Base-by-base conservation (phyloP, 352 stramenopile genomes). In the Phytophthora colocasiae region DNA sequence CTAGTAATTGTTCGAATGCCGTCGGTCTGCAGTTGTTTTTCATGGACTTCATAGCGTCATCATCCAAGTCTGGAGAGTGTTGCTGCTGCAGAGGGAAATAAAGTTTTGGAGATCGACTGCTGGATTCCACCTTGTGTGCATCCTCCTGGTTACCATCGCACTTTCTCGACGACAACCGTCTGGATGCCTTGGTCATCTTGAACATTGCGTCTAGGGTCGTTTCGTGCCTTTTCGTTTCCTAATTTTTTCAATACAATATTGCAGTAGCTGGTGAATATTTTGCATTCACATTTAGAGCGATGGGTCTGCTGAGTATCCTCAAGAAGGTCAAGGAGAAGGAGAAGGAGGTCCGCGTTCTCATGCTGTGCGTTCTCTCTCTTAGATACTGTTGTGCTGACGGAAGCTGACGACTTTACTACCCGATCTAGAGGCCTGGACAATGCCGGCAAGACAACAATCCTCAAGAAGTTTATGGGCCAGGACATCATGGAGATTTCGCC, bases 301-400 rank as follows among this genome's bases (percentile, higher is more conserved):
- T 98, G 93, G 93, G 93, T 17, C 74, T 98, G 69, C 72, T 98
- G 45, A 97, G 89, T 69, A 97, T 98, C 75, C 81, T 98, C 54
- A 97, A 97, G 79, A 98, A 99, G 85, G 92, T 99, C 58, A 99
- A 99, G 84, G 91, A 99, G 76, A 99, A 99, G 77, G 98, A 99
- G 75, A 98, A 98, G 73, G 97, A 99, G 83, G 89, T 99, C 63
- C 90, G 98, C 36, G 87, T 99, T 22, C 84, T 99, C 19, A 98
- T 99, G 73, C 81, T 99, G 77, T 98, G 59, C 49, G 83, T 78
- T 19, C 9, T 36, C 31, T 36, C 8, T 36, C 8, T 36, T 14
- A 36, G 22, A 22, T 22, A 22, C 2, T 22, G 0, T 14, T 52
- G 26, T 12, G 38, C 12, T 44, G 19, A 32, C 38, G 67, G 46